Evolutionary conservation across 2,329 filamentous ascomycete genomes (phyloP), one percentile per base, ranked within the genome.

Genomic region (Fusarium sp.): DNA sequence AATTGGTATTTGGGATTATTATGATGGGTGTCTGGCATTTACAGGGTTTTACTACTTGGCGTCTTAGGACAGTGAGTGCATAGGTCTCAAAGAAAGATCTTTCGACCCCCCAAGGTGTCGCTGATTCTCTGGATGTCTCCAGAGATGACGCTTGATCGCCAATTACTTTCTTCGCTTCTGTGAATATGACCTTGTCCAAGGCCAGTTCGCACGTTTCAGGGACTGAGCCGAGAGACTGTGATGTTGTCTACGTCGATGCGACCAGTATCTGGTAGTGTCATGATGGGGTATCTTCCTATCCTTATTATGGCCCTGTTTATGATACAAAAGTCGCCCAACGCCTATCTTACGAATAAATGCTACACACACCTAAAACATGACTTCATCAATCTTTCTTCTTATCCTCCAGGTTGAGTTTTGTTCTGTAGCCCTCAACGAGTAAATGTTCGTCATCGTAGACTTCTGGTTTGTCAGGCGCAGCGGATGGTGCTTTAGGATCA

Each of bases 111-210:
- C 81, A 89, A 95, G 94, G 94, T 97, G 94, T 97, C 94, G 94
- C 94, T 84, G 93, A 96, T 88, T 94, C 91, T 90, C 85, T 81
- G 82, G 82, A 80, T 78, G 64, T 80, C 80, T 83, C 83, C 80
- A 86, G 87, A 86, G 92, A 94, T 89, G 90, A 96, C 82, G 94
- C 94, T 97, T 94, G 94, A 97, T 95, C 91, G 94, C 94, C 94
- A 97, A 88, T 83, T 69, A 69, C 66, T 68, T 69, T 45, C 63
- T 67, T 71, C 64, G 61, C 54, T 54, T 74, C n/a, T 66, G 77
- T 82, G 79, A 79, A 70, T 68, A 78, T 80, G 78, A 80, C 71
- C 70, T 75, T 69, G 55, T 39, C 24, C 68, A 59, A 67, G 75
- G 68, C 74, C 66, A 77, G 74, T 66, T 70, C 42, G 38, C 73